A percentile compares a stretch with the other conserved stretches of the same genome.
phyloP scores from a whole-genome alignment of 169 alveolate genomes.

The Ichthyophthirius multifiliis region DNA sequence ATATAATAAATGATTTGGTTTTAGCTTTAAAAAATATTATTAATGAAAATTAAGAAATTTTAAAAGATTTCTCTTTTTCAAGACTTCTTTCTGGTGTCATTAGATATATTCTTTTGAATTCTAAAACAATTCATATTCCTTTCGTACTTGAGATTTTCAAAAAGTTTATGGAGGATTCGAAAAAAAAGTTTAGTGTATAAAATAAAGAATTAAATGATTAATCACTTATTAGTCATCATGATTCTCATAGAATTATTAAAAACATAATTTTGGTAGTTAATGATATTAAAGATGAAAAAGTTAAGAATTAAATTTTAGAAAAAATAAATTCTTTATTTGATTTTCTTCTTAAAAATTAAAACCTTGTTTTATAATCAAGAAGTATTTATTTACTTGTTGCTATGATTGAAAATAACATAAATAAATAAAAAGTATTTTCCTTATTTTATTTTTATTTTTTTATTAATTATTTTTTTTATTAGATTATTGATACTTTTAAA shows the following conservation, averaged over 20 bases:
- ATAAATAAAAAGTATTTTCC: neutral
- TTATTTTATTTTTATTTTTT: neutral
- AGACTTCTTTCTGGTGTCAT: conserved; percentile 3
- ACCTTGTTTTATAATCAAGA: neutral
- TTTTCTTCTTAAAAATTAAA: neutral
- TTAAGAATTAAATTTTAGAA: neutral
- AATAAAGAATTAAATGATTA: neutral
- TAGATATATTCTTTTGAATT: neutral
- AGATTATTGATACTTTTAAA: neutral
- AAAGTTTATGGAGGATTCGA: neutral
- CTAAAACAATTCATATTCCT: neutral
- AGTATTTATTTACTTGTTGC: neutral
- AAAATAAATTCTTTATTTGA: neutral
- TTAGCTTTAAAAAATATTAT: neutral
- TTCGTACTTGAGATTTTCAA: neutral
- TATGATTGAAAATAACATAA: neutral
- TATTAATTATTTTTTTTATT: neutral
- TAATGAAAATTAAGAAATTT: conserved; percentile 9
- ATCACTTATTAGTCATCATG: neutral
- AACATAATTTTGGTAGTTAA: neutral
- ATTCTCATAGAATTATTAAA: conserved; percentile 18
- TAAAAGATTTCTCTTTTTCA: neutral
- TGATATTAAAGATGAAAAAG: neutral
- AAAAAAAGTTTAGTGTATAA: neutral
- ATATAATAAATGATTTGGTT: neutral